Conservation (phyloP, 179 eudicot species). For the Gypsophila paniculata region DNA sequence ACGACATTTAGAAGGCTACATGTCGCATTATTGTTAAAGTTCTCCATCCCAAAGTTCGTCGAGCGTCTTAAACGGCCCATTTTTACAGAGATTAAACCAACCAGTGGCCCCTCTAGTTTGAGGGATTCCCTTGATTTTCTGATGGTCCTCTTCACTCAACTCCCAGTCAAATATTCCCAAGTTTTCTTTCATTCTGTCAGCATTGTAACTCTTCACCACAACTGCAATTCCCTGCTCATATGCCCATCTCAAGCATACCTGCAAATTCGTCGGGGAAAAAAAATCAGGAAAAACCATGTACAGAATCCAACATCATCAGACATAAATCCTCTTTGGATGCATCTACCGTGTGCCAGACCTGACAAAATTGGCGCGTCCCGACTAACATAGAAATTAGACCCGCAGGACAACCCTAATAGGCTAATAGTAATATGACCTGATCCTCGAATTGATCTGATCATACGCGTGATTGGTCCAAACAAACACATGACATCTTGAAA, state of each 20-base stretch:
- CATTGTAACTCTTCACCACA: constrained; percentile 50
- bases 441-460: too few relatives aligned
- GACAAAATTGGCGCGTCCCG: not conserved
- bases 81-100: constrained; percentile 30
- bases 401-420: too few relatives aligned
- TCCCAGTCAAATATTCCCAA: constrained; percentile 46
- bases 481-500: too few relatives aligned
- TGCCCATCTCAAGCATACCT: constrained; percentile 53
- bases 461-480: not conserved
- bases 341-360: not conserved
- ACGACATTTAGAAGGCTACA: too few relatives aligned
- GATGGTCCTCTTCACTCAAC: constrained; percentile 38
- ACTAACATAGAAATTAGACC: too few relatives aligned
- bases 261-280: not conserved
- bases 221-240: constrained; percentile 47
- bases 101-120: constrained; percentile 46
- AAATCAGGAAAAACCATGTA: not conserved
- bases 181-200: constrained; percentile 55
- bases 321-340: not conserved
- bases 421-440: too few relatives aligned
- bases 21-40: constrained; percentile 10
- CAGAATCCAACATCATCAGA: not conserved
- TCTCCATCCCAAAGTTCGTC: constrained; percentile 60
- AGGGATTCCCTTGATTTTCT: constrained; percentile 45
- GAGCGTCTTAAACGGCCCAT: constrained; percentile 46